Base-by-base conservation (phyloP, 1,284 basidiomycete species). In the Cryptococcus maquisensis region DNA sequence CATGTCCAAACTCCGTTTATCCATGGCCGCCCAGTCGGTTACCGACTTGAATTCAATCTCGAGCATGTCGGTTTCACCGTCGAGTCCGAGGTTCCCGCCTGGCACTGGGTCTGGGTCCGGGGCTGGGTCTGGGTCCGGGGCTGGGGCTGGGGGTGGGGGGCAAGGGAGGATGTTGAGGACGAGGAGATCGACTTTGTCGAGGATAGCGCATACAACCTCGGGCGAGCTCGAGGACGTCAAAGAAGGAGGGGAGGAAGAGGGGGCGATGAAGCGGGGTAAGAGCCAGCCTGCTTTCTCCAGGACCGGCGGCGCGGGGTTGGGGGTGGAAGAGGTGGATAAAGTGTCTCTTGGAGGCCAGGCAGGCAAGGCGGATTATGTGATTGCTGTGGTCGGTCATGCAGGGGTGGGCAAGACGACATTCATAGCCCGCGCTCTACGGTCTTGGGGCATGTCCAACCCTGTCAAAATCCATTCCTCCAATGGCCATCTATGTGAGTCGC, bases 401-500 rank as follows among this genome's bases (percentile, higher is more conserved):
- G 60, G 61, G 0, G 70, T 72, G 0, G 75, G 75, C 26, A 75
- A 75, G 56, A 65, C 73, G 39, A 74, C 71, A 0, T 59, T 75
- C 13, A 72, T 75, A 51, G 54, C 54, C 9, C 56, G 67, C 28
- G 73, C 74, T 2, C 59, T 72, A 26, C 68, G 67, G 48, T 60
- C 67, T 3, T 75, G 73, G 71, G 66, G 65, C 7, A 63, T 69
- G 36, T 59, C 65, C 1, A 53, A 54, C 21, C 63, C 73, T 2
- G 51, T 63, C 5, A 54, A 52, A 9, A 56, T 59, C 2, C 42
- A 49, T 16, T 56, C 53, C 1, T 52, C 51, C 1, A 61, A 58
- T n/a, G 64, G 63, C 10, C 54, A 61, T 44, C 38, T 46, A 9
- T 45, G 66, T 67, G 47, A 51, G 64, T 63, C 12, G 10, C 12